These are phyloP conservation scores for Intubia oerlemansii DNA, from an alignment of 2,329 filamentous ascomycete genomes.

Conservation along the genomic window DNA sequence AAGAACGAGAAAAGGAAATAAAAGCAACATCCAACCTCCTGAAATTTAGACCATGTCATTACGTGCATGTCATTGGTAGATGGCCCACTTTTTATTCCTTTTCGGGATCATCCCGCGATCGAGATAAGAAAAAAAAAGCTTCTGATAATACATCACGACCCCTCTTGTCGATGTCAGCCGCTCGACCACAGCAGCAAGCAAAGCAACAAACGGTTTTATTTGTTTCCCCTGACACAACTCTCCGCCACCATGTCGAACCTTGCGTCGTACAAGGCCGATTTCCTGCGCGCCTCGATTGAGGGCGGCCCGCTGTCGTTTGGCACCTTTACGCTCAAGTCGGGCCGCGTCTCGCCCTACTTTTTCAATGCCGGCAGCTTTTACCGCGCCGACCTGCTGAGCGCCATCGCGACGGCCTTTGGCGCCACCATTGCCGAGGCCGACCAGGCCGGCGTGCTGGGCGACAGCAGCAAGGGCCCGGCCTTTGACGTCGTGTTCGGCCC, in stretches of 20 bases:
- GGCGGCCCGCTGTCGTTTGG: conserved; percentile 61
- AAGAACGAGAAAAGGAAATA: no score
- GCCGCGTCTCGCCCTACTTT: conserved; percentile 84
- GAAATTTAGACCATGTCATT: no score
- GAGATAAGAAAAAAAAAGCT: no score
- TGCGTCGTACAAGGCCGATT: conserved; percentile 46
- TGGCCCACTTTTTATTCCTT: no score
- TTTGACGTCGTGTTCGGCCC: conserved; percentile 85
- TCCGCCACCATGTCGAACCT: conserved; percentile 19
- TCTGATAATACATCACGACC: no score
- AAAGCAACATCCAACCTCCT: no score
- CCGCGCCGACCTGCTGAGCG: conserved; percentile 52
- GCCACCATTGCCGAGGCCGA: conserved; percentile 23
- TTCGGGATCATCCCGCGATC: no score
- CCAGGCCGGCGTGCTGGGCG: conserved; percentile 4
- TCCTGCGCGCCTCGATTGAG: conserved; percentile 46
- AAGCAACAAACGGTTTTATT: no score
- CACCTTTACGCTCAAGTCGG: conserved; percentile 77
- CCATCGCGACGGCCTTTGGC: conserved; percentile 68
- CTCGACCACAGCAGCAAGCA: no score
- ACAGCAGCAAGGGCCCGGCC: conserved; percentile 1
- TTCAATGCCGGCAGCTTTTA: conserved; percentile 92
- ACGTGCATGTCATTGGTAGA: no score
- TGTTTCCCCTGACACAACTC: no score
- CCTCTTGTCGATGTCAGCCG: no score